A percentile compares a stretch with the other conserved stretches of the same genome.
Conservation (phyloP, 148 eudicot genomes). For the Suaeda aralocaspica region DNA sequence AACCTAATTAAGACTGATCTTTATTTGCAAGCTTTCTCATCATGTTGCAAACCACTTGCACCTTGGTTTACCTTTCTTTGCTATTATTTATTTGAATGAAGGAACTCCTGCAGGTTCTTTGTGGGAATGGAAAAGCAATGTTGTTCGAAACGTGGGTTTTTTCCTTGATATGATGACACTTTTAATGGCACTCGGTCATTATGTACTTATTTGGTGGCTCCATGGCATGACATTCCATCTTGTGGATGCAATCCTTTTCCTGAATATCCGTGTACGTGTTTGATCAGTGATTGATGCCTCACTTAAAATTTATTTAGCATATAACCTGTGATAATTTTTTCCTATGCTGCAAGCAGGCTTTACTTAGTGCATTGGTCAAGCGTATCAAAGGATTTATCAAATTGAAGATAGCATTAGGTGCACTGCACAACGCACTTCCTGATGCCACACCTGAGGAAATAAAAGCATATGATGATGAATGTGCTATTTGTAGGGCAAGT, state of each 20-base stretch:
- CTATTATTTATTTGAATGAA: conserved; percentile 1
- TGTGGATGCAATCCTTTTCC: conserved; percentile 82
- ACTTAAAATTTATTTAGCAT: not conserved
- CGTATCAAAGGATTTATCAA: conserved; percentile 79
- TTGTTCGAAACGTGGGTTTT: conserved; percentile 81
- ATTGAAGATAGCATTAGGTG: conserved; percentile 69
- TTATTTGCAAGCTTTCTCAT: not conserved
- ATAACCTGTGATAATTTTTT: conserved; percentile 10
- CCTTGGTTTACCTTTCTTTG: not conserved
- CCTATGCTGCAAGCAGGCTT: conserved; percentile 46
- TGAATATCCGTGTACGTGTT: conserved; percentile 76
- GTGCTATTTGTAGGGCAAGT: conserved; percentile 96
- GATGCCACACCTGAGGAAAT: conserved; percentile 92
- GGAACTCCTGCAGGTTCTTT: conserved; percentile 63
- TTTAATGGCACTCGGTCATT: conserved; percentile 87
- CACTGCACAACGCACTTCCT: conserved; percentile 96
- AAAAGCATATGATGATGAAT: conserved; percentile 83
- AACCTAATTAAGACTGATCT: not conserved
- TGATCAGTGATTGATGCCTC: conserved; percentile 8
- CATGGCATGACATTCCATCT: conserved; percentile 99
- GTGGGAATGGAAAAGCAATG: conserved; percentile 87
- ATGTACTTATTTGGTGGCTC: conserved; percentile 94
- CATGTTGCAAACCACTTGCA: not conserved
- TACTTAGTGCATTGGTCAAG: conserved; percentile 76
- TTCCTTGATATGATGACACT: conserved; percentile 89